These are phyloP conservation scores for Dendryphion nanum DNA, from an alignment of 2,329 filamentous ascomycete species.

Conservation along the genomic window DNA sequence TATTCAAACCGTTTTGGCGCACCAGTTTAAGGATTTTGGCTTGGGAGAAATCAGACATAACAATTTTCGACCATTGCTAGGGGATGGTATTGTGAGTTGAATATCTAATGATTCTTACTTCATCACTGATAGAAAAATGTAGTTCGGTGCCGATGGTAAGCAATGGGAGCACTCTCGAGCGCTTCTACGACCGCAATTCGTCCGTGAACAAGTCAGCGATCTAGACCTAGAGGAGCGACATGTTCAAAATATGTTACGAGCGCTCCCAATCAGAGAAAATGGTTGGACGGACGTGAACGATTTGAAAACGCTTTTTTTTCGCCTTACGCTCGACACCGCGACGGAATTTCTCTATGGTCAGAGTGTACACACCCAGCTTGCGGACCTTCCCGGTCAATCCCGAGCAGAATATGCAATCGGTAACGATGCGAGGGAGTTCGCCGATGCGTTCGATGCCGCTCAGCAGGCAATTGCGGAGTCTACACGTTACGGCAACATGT, in stretches of 20 bases:
- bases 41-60: conserved; percentile 35
- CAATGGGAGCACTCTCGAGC: conserved; percentile 32
- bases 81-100: conserved; percentile 35
- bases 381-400: conserved; percentile 16
- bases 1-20: conserved; percentile 45
- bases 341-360: conserved; percentile 40
- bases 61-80: conserved; percentile 41
- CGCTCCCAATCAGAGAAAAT: conserved; percentile 13
- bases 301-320: conserved; percentile 41
- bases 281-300: conserved; percentile 30
- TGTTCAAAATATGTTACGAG: conserved; percentile 33
- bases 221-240: conserved; percentile 32
- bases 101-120: conserved; percentile 1
- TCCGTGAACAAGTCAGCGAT: conserved; percentile 30
- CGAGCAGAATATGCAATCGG: conserved; percentile 9
- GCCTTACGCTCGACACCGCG: conserved; percentile 38
- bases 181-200: conserved; percentile 38
- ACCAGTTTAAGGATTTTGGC: conserved; percentile 47
- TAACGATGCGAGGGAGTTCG: conserved; percentile 21
- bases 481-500: conserved; percentile 26
- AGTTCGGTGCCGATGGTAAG: conserved; percentile 31
- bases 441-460: conserved; percentile 20
- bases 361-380: conserved; percentile 28
- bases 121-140: neutral
- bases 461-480: conserved; percentile 15